These are phyloP conservation scores for Pleoardoris graminearum DNA, from an alignment of 2,329 filamentous ascomycete species.

Conservation along the genomic window DNA sequence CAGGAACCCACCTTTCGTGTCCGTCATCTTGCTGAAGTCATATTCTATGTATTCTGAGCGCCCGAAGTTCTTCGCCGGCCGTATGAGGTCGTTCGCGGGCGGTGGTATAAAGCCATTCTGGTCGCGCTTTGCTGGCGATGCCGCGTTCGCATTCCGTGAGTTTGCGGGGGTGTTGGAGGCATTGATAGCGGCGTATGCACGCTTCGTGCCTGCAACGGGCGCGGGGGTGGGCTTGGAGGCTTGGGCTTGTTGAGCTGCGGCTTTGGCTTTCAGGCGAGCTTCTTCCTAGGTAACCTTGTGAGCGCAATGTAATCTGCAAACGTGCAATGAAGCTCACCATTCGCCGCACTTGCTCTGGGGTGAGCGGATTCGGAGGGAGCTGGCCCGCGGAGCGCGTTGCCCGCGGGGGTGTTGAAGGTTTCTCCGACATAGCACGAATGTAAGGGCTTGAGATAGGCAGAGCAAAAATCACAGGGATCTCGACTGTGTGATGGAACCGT, in stretches of 20 bases:
- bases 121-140: slow-evolving; percentile 42
- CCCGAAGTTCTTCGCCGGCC: slow-evolving; percentile 82
- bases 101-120: slow-evolving; percentile 43
- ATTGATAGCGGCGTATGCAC: slow-evolving; percentile 68
- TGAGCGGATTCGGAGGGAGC: slow-evolving; percentile 54
- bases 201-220: slow-evolving; percentile 65
- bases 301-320: background rate
- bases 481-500: too few relatives aligned
- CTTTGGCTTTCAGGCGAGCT: slow-evolving; percentile 85
- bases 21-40: slow-evolving; percentile 96
- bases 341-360: slow-evolving; percentile 63
- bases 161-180: slow-evolving; percentile 57
- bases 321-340: slow-evolving; percentile 48
- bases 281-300: slow-evolving; percentile 71
- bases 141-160: slow-evolving; percentile 67
- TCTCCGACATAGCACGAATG: slow-evolving; percentile 38
- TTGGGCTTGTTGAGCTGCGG: slow-evolving; percentile 60
- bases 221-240: slow-evolving; percentile 27
- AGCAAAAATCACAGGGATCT: too few relatives aligned
- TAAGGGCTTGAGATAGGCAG: background rate
- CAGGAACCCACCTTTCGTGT: slow-evolving; percentile 95
- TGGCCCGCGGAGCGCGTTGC: slow-evolving; percentile 45
- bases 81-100: slow-evolving; percentile 58
- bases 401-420: slow-evolving; percentile 55
- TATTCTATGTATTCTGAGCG: slow-evolving; percentile 85